Percentiles rank a stretch among this genome's conserved stretches.
Conservation (phyloP, 2,329 filamentous ascomycete genomes). For the Diaporthe citriasiana region DNA sequence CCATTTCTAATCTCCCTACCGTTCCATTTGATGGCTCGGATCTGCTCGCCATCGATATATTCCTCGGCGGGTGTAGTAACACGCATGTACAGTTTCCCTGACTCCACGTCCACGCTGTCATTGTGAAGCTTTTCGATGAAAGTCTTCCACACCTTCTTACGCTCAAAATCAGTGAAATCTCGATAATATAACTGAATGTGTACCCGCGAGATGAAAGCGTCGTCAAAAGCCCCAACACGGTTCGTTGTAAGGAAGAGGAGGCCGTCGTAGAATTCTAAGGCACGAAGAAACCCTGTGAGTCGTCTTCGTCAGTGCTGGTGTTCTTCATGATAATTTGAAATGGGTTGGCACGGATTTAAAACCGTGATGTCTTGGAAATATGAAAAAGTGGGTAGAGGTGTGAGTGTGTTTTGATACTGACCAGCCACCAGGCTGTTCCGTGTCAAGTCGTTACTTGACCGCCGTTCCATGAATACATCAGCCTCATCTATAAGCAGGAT, state of each 20-base stretch:
- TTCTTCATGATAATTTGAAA: background rate
- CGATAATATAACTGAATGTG: conserved; percentile 50
- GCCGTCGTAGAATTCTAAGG: conserved; percentile 50
- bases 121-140: conserved; percentile 48
- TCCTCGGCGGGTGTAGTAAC: conserved; percentile 43
- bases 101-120: conserved; percentile 38
- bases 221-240: conserved; percentile 49
- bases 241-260: conserved; percentile 52
- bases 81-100: conserved; percentile 45
- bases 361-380: background rate
- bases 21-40: conserved; percentile 44
- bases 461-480: conserved; percentile 52
- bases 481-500: conserved; percentile 51
- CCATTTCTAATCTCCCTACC: conserved; percentile 21
- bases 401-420: conserved; percentile 9
- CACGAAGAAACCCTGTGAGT: conserved; percentile 48
- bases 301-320: background rate
- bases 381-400: background rate
- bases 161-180: conserved; percentile 47
- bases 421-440: conserved; percentile 51
- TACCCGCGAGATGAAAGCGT: conserved; percentile 51
- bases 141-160: conserved; percentile 48
- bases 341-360: background rate
- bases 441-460: conserved; percentile 47
- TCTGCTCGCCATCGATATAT: conserved; percentile 42